A percentile compares a stretch with the other conserved stretches of the same genome.
Evolutionary conservation across 257 asterid genomes (phyloP).

Genomic region (Rauvolfia tetraphylla): DNA sequence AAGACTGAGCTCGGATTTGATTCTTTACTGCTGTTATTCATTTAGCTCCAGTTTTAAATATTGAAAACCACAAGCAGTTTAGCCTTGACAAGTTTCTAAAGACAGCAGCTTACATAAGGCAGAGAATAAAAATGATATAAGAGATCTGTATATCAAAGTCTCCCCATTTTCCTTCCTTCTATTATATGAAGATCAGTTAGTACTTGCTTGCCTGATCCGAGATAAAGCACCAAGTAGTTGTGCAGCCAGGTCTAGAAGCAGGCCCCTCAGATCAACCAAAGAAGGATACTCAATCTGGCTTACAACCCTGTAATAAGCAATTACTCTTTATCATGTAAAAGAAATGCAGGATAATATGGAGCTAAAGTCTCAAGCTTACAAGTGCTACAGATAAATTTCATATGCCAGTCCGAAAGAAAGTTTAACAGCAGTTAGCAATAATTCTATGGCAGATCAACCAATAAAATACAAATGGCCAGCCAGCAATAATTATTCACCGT

Average conservation of each 20-base stretch:
- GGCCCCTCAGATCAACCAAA: constrained; percentile 97
- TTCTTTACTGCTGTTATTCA: not conserved
- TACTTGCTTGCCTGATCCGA: constrained; percentile 67
- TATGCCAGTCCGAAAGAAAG: constrained; percentile 2
- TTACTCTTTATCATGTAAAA: constrained; percentile 9
- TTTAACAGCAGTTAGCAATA: not conserved
- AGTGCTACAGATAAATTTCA: not conserved
- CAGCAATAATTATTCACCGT: not conserved
- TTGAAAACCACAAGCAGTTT: not conserved
- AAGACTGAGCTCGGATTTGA: not conserved
- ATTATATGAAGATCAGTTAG: not conserved
- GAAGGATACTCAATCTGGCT: constrained; percentile 99
- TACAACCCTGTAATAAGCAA: constrained; percentile 67
- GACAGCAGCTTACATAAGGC: not conserved
- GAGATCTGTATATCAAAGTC: not conserved
- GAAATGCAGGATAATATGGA: not conserved
- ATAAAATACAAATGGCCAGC: not conserved
- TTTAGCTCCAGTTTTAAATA: not conserved
- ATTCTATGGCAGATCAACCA: not conserved
- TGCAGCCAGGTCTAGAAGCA: constrained; percentile 97
- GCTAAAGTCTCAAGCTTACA: not conserved
- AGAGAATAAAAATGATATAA: not conserved
- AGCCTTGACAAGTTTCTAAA: not conserved
- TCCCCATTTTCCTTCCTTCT: not conserved
- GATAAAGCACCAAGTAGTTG: constrained; percentile 99